Base-by-base conservation (phyloP, 805 yeast species). In the Starmerella kuoi region DNA sequence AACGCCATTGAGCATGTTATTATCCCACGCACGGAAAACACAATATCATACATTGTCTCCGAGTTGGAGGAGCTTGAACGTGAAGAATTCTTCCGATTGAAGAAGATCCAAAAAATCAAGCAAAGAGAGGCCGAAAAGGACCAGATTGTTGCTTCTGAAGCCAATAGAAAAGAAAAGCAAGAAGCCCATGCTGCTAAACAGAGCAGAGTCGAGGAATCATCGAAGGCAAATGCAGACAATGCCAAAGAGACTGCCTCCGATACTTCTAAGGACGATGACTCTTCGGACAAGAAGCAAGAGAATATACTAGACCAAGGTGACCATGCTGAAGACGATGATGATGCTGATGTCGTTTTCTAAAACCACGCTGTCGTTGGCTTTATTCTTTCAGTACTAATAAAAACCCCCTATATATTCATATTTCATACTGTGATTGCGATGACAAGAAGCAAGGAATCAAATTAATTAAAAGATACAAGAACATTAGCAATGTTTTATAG, bases 1-100 rank as follows among this genome's bases (percentile, higher is more conserved):
- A 88, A 88, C 61, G 97, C 98, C 49, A 88, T 88, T 63, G 98
- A 88, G 67, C 97, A 88, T 59, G 97, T 88, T 35, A 87, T 88
- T 56, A 88, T 88, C 47, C 98, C 98, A 53, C 76, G 97, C 65
- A 91, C 97, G 2, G 96, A 91, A 63, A 88, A 88, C 65, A 88
- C 98, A 23, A 88, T 88, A 57, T 67, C 72, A 41, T 76, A 88
- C 65, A 88, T 88, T 69, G 87, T 86, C 63, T 82, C 95, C 26
- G 98, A 88, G 64, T 73, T 88, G 59, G 98, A 91, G 64, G 98
- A 88, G 66, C 73, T 91, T 61, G 97, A 91, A 61, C 81, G 98
- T 73, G 98, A 88, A 66, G 98, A 88, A 65, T 88, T 88, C 60
- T 91, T 87, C 67, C 73, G 98, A 57, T 74, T 88, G 67, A 91